Evolutionary conservation across 768 basidiomycete genomes (phyloP).

Genomic region (Boletus edulis): DNA sequence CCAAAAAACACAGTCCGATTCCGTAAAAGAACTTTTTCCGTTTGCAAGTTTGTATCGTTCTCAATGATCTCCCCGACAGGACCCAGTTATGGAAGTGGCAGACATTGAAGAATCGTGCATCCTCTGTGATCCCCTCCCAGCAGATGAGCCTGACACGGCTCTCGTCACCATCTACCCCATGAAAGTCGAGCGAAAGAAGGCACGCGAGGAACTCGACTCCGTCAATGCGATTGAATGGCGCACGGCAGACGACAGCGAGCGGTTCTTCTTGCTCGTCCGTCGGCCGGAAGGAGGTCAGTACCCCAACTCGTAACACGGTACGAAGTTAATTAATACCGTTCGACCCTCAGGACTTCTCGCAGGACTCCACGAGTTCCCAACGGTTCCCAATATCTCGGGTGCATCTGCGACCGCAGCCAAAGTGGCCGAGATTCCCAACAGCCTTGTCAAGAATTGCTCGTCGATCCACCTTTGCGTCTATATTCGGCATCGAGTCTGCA

Average conservation of each 20-base stretch:
- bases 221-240: constrained; percentile 88
- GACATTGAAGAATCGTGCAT: constrained; percentile 81
- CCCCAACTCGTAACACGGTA: background rate
- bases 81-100: constrained; percentile 14
- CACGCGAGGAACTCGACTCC: constrained; percentile 79
- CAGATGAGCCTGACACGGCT: constrained; percentile 11
- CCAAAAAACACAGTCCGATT: constrained; percentile 10
- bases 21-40: constrained; percentile 5
- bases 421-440: constrained; percentile 32
- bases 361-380: constrained; percentile 87
- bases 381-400: constrained; percentile 51
- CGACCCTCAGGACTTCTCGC: constrained; percentile 72
- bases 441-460: constrained; percentile 42
- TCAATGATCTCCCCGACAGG: background rate
- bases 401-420: constrained; percentile 35
- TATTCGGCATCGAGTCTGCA: constrained; percentile 2
- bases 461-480: constrained; percentile 23
- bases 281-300: constrained; percentile 77
- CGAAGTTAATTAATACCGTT: constrained; percentile 5
- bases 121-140: constrained; percentile 59
- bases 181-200: constrained; percentile 79
- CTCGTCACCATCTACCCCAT: constrained; percentile 82
- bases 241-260: constrained; percentile 32
- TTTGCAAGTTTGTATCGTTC: background rate
- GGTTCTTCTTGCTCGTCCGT: constrained; percentile 74